Percentiles rank a stretch among this genome's conserved stretches.
phyloP scores from a whole-genome alignment of 305 asterid species.

The Fraxinus albicans region DNA sequence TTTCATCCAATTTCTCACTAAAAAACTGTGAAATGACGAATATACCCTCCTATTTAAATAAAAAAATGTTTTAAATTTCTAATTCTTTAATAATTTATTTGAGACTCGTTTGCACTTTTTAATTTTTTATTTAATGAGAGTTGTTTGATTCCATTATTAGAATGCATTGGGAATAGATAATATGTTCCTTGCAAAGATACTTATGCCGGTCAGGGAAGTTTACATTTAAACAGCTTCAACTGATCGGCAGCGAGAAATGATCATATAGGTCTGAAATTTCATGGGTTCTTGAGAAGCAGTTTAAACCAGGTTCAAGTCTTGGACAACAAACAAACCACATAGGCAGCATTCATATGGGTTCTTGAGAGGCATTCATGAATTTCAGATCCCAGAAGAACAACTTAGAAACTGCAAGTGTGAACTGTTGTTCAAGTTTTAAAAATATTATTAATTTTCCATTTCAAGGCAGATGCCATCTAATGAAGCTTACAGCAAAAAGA shows the following conservation, averaged over 20 bases:
- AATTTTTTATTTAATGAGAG: neutral
- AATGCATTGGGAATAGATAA: neutral
- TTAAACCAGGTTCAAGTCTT: neutral
- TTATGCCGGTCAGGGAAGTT: neutral
- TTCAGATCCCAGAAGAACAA: neutral
- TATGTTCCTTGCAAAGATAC: neutral
- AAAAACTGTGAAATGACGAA: too few species aligned
- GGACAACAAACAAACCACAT: neutral
- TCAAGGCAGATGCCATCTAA: constrained; percentile 7
- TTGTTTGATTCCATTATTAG: neutral
- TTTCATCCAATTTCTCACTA: too few species aligned
- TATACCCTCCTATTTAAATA: too few species aligned
- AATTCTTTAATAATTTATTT: too few species aligned
- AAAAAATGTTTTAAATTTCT: too few species aligned
- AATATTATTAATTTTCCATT: neutral
- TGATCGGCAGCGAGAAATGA: neutral
- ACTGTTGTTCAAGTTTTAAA: neutral
- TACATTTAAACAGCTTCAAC: neutral
- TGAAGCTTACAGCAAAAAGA: neutral
- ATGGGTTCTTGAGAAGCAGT: constrained; percentile 1
- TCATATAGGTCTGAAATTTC: neutral
- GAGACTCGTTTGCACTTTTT: too few species aligned
- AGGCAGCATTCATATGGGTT: neutral
- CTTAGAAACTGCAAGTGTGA: neutral
- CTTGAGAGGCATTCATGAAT: constrained; percentile 1